Evolutionary conservation across 1,284 basidiomycete species (phyloP).

Genomic region (Abortiporus biennis): DNA sequence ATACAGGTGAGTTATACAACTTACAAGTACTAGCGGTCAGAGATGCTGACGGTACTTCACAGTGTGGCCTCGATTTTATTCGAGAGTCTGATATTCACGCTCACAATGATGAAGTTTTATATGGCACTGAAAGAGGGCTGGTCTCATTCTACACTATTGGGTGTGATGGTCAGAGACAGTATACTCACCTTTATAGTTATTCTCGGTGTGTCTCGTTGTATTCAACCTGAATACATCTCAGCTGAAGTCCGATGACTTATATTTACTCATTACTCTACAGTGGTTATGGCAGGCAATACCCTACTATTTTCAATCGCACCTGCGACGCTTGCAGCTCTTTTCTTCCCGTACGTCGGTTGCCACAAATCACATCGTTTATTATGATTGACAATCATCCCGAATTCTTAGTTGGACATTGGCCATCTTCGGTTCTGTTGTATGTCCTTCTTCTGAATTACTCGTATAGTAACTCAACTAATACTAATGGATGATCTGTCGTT

Average conservation of each 20-base stretch:
- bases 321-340: slow-evolving; percentile 18
- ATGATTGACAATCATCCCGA: neutral
- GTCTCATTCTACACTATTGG: slow-evolving; percentile 24
- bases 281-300: slow-evolving; percentile 21
- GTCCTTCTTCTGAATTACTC: slow-evolving; percentile 2
- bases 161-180: slow-evolving; percentile 31
- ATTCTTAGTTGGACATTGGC: slow-evolving; percentile 19
- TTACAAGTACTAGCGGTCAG: neutral
- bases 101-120: slow-evolving; percentile 28
- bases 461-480: neutral
- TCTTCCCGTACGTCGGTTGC: slow-evolving; percentile 19
- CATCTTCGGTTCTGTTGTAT: slow-evolving; percentile 19
- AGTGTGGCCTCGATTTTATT: slow-evolving; percentile 30
- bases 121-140: slow-evolving; percentile 23
- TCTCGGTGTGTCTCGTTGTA: slow-evolving; percentile 16
- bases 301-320: slow-evolving; percentile 21
- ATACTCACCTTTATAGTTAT: slow-evolving; percentile 23
- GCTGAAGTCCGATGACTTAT: neutral
- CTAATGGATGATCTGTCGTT: neutral
- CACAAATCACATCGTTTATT: neutral
- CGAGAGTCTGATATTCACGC: slow-evolving; percentile 28
- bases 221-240: neutral
- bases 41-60: neutral
- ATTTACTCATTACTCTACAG: slow-evolving; percentile 8
- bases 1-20: slow-evolving; percentile 21